Percentiles rank a stretch among this genome's conserved stretches.
Evolutionary conservation across 805 yeast species (phyloP).

Genomic region (Phaffomyces thermotolerans): DNA sequence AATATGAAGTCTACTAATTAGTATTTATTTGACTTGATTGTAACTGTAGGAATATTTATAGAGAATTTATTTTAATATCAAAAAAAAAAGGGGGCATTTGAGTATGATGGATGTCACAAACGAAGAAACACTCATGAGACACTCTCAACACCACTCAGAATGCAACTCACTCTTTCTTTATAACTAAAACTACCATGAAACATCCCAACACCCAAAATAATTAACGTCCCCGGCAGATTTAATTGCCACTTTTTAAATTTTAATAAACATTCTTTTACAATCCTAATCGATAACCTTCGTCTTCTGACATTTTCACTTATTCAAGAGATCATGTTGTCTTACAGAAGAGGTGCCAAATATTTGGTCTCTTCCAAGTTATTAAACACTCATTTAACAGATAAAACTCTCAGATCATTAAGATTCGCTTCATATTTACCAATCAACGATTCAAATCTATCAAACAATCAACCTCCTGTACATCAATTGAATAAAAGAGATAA

Average conservation of each 20-base stretch:
- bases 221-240: no score
- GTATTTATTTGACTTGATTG: no score
- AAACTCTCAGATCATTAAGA: neutral
- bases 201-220: no score
- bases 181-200: neutral
- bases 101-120: no score
- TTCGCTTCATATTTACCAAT: slow-evolving; percentile 6
- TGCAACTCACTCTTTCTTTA: neutral
- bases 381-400: neutral
- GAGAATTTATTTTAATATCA: no score
- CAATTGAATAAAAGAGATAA: neutral
- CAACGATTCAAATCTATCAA: neutral
- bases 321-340: slow-evolving; percentile 4
- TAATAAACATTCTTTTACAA: neutral
- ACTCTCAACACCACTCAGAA: no score
- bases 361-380: neutral
- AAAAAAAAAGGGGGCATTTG: no score
- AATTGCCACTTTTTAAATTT: slow-evolving; percentile 2
- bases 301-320: neutral
- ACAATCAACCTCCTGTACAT: neutral
- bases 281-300: neutral
- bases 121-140: no score
- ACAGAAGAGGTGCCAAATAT: slow-evolving; percentile 5
- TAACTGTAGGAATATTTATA: no score
- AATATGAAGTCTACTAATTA: neutral